Evolutionary conservation across 2,329 filamentous ascomycete species (phyloP).

Genomic region (Penicillium oxalicum): DNA sequence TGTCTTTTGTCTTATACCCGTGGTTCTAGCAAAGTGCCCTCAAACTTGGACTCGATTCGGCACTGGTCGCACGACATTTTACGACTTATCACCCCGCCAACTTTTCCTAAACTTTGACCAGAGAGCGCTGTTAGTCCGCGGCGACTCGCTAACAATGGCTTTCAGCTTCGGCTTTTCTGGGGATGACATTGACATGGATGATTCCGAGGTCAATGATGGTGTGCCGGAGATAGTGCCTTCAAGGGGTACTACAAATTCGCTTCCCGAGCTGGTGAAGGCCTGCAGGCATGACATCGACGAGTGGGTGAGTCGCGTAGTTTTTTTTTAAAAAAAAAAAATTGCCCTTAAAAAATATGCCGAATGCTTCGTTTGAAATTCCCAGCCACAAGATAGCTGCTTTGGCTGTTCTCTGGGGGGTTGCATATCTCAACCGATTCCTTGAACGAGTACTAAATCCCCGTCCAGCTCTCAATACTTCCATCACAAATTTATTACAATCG

Average conservation of each 20-base stretch:
- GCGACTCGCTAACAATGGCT: slow-evolving; percentile 18
- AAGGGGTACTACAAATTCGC: slow-evolving; percentile 10
- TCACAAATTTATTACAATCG: slow-evolving; percentile 56
- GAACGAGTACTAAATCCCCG: slow-evolving; percentile 5
- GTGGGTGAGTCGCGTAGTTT: slow-evolving; percentile 37
- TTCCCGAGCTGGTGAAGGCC: slow-evolving; percentile 32
- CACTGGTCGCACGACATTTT: no score
- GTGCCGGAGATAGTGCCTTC: slow-evolving; percentile 9
- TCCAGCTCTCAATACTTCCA: slow-evolving; percentile 50
- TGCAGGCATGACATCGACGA: slow-evolving; percentile 42
- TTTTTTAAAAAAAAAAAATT: no score
- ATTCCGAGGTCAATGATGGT: slow-evolving; percentile 23
- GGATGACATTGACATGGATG: slow-evolving; percentile 52
- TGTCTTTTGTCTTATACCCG: no score
- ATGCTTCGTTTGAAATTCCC: no score
- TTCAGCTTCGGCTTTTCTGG: slow-evolving; percentile 55
- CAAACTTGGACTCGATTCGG: no score
- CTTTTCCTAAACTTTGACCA: no score
- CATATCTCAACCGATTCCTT: neutral
- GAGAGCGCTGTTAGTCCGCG: no score
- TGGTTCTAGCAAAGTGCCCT: no score
- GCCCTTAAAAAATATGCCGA: no score
- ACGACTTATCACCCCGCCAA: no score
- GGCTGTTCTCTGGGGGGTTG: no score
- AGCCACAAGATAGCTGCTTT: no score